Conservation (phyloP, 106 monocot genomes). For the Vanilla planifolia region DNA sequence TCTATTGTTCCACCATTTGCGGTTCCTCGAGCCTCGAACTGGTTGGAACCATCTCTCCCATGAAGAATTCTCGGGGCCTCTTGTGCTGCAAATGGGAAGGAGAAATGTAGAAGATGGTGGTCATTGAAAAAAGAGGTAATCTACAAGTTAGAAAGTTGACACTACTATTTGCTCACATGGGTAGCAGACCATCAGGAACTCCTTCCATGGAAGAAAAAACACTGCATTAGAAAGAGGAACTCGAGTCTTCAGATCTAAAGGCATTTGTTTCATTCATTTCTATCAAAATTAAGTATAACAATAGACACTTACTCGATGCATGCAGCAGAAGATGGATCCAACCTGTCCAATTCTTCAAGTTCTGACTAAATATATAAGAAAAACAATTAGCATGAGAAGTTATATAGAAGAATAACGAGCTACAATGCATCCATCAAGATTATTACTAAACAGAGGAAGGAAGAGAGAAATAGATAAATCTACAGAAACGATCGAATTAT, state of each 20-base stretch:
- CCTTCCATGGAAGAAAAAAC: constrained; percentile 9
- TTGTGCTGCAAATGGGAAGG: constrained; percentile 4
- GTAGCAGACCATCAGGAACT: constrained; percentile 6
- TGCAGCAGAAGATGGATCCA: constrained; percentile 12
- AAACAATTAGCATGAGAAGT: no score
- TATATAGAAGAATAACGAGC: no score
- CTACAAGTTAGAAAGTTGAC: neutral
- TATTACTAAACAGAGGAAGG: neutral
- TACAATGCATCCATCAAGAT: no score
- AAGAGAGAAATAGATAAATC: neutral
- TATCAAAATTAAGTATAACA: neutral
- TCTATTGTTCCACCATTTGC: constrained; percentile 18
- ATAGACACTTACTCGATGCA: constrained; percentile 10
- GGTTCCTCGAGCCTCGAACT: constrained; percentile 14
- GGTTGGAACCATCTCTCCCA: constrained; percentile 26
- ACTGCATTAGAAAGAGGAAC: neutral
- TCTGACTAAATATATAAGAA: constrained; percentile 3
- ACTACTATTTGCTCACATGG: constrained; percentile 5
- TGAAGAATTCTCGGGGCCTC: constrained; percentile 7
- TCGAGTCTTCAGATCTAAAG: no score
- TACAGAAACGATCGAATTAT: no score
- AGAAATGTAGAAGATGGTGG: neutral
- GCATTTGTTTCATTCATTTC: no score
- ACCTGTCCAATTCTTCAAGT: constrained; percentile 9
- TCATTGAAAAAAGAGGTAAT: neutral